Conservation (phyloP, 352 stramenopile species). For the Elongisporangium senticosum region DNA sequence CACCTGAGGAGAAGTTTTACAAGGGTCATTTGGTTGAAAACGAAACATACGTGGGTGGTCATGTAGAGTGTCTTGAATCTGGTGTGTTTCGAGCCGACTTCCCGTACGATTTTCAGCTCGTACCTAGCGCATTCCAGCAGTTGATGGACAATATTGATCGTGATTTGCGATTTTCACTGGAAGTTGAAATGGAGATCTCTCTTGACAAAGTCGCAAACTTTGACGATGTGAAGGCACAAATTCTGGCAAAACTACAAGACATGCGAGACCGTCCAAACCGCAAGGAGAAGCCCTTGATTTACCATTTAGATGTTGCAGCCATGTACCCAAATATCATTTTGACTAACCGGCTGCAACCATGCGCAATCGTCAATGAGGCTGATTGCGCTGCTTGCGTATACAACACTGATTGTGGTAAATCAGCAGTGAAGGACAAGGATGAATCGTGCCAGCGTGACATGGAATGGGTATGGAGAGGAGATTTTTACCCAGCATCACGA, state of each 20-base stretch:
- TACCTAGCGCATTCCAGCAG: slow-evolving; percentile 89
- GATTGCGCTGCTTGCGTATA: slow-evolving; percentile 95
- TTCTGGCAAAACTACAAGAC: slow-evolving; percentile 91
- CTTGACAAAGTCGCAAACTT: slow-evolving; percentile 92
- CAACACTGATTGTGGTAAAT: slow-evolving; percentile 78
- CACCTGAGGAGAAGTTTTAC: slow-evolving; percentile 66
- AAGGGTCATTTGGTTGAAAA: slow-evolving; percentile 95
- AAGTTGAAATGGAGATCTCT: slow-evolving; percentile 86
- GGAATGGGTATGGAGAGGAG: slow-evolving; percentile 98
- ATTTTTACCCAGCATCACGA: slow-evolving; percentile 92
- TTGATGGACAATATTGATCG: slow-evolving; percentile 97
- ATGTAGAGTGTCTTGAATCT: slow-evolving; percentile 98
- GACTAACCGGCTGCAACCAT: slow-evolving; percentile 98
- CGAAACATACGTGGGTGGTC: slow-evolving; percentile 99
- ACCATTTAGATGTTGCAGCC: slow-evolving; percentile 98
- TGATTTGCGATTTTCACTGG: slow-evolving; percentile 96
- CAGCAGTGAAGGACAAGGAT: slow-evolving; percentile 68
- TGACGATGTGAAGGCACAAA: slow-evolving; percentile 78
- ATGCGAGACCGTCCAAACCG: slow-evolving; percentile 92
- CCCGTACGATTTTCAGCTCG: slow-evolving; percentile 95
- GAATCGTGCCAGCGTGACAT: slow-evolving; percentile 95
- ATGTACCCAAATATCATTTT: slow-evolving; percentile 99
- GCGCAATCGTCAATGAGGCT: slow-evolving; percentile 94
- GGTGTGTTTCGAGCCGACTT: slow-evolving; percentile 98
- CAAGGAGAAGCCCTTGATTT: slow-evolving; percentile 93